Conservation (phyloP, 2,329 filamentous ascomycete genomes). For the Hypoxylon sp. region DNA sequence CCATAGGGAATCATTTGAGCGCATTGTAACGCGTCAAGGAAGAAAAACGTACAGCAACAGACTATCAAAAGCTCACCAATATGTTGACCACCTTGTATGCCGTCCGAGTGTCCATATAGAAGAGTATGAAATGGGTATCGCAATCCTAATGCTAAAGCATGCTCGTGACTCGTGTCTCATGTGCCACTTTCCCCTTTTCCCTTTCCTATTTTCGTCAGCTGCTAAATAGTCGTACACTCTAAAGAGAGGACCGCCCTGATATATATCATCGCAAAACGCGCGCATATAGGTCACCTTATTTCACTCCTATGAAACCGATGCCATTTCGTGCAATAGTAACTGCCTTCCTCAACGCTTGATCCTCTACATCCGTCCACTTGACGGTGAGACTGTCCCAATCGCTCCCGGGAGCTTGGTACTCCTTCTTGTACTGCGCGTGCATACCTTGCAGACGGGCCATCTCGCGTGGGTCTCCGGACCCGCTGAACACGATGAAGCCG, state of each 20-base stretch:
- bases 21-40: not conserved
- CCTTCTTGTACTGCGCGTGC: constrained; percentile 71
- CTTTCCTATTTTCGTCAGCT: not conserved
- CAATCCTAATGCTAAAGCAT: constrained; percentile 33
- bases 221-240: not conserved
- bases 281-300: constrained; percentile 56
- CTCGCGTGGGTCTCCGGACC: constrained; percentile 75
- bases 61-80: not conserved
- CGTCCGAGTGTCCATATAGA: constrained; percentile 6
- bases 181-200: not conserved
- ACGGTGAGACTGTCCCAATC: constrained; percentile 77
- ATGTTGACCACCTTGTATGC: constrained; percentile 2
- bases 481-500: constrained; percentile 73
- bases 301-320: constrained; percentile 74
- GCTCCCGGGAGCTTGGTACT: constrained; percentile 72
- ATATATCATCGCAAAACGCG: constrained; percentile 1
- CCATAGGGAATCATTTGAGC: not conserved
- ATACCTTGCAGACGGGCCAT: constrained; percentile 72
- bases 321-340: constrained; percentile 70
- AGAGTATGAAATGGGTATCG: constrained; percentile 39
- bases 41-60: not conserved
- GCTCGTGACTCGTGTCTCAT: constrained; percentile 40
- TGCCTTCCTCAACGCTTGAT: constrained; percentile 71
- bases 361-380: constrained; percentile 75
- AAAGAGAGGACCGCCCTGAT: not conserved